Evolutionary conservation across 495 filamentous ascomycete genomes (phyloP).

Genomic region (Mytilinidion resinicola): DNA sequence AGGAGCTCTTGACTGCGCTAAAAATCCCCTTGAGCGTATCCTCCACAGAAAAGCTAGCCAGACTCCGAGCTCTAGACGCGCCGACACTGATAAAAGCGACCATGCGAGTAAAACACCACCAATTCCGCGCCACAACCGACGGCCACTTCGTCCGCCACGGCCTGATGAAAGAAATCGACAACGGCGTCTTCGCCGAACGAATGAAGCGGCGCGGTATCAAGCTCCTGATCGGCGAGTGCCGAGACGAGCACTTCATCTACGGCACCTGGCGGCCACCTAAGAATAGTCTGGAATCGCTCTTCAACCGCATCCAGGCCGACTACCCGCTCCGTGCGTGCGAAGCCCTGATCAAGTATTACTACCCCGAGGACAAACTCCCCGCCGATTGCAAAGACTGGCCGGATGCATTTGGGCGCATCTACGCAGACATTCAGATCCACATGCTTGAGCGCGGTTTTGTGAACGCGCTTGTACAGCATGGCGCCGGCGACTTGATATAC

Average conservation of each 20-base stretch:
- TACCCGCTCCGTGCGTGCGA: constrained; percentile 45
- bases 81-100: constrained; percentile 40
- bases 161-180: constrained; percentile 45
- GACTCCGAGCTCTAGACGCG: constrained; percentile 39
- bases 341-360: constrained; percentile 42
- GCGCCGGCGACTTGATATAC: constrained; percentile 34
- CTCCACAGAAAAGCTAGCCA: constrained; percentile 40
- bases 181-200: constrained; percentile 41
- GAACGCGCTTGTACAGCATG: constrained; percentile 24
- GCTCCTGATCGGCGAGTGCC: constrained; percentile 51
- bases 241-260: constrained; percentile 51
- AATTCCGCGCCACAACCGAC: constrained; percentile 52
- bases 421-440: constrained; percentile 53
- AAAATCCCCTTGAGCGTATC: constrained; percentile 42
- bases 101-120: constrained; percentile 39
- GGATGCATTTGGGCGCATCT: constrained; percentile 51
- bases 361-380: constrained; percentile 33
- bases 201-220: constrained; percentile 43
- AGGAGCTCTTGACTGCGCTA: constrained; percentile 46
- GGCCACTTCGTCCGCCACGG: constrained; percentile 41
- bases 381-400: constrained; percentile 40
- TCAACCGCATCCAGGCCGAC: constrained; percentile 46
- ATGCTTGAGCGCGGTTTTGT: constrained; percentile 34
- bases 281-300: constrained; percentile 30
- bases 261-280: constrained; percentile 38